Evolutionary conservation across 768 basidiomycete genomes (phyloP), one percentile per base, ranked within the genome.

Genomic region (Arthromyces matolae): DNA sequence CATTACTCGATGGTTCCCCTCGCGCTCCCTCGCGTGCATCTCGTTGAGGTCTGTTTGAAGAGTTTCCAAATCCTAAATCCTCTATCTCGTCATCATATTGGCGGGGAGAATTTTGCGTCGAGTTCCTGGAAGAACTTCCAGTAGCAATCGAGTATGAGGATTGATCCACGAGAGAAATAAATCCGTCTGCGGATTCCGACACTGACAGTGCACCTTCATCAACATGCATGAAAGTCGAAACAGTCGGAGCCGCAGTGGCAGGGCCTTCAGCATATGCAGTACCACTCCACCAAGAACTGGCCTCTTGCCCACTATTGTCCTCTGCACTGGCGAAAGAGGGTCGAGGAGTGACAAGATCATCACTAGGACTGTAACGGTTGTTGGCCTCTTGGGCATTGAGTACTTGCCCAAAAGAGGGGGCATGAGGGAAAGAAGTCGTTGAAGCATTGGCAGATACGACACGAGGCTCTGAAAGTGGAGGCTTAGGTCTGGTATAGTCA

Each of bases 61-160:
- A 71, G 60, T 98, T 99, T 2, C 93, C 92, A 52, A 98, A 76
- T 1, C 96, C 96, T 42, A 99, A 77, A 60, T 96, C 93, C 0
- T 84, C 84, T n/a, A n/a, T n/a, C 10, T 86, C 86, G 1, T 87
- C 87, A 7, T 81, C 81, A 7, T 72, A 64, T 42, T 39, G 51
- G 23, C 54, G 43, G 6, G 55, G 42, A 25, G 40, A 57, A 14
- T 25, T 6, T 10, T 53, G 48, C 37, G 48, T 29, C 22, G 40
- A 27, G 33, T 41, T 44, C 36, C 51, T 55, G 10, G 56, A 49
- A 16, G 61, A 49, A 14, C 64, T 50, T 14, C 52, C 47, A 14
- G 68, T 61, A 0, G 60, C 62, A 29, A 74, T 63, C 3, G 76
- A 66, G 27, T 78, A 73, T 8, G 75, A 62, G 28, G 75, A 64